phyloP scores from a whole-genome alignment of 1,284 basidiomycete genomes.

The Ceratobasidium papillatum region DNA sequence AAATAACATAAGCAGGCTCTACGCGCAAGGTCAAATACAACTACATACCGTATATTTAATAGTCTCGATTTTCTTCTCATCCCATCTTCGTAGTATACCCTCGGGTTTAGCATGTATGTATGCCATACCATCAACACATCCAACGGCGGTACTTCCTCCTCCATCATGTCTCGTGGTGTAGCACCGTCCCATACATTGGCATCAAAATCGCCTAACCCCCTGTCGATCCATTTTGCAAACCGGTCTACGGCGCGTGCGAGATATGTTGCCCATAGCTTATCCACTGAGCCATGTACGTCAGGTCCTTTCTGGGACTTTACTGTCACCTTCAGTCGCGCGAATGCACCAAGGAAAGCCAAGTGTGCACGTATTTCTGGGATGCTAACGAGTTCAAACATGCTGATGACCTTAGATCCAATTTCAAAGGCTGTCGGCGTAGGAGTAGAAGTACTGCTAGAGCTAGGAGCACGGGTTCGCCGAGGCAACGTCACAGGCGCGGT shows the following conservation, averaged over 20 bases:
- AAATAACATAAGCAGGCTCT: background rate
- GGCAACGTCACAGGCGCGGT: background rate
- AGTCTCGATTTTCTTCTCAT: conserved; percentile 28
- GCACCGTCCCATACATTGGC: too few species aligned
- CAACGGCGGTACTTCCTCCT: conserved; percentile 54
- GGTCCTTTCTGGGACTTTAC: conserved; percentile 42
- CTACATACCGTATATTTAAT: conserved; percentile 28
- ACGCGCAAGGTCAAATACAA: background rate
- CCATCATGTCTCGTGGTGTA: conserved; percentile 14
- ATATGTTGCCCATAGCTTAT: conserved; percentile 45
- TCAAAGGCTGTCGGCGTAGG: background rate
- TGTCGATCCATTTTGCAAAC: conserved; percentile 42
- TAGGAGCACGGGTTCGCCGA: conserved; percentile 3
- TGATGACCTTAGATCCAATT: background rate
- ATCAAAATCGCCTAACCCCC: background rate
- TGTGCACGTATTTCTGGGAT: conserved; percentile 44
- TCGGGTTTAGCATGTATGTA: conserved; percentile 56
- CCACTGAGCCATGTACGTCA: conserved; percentile 29
- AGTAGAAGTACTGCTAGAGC: background rate
- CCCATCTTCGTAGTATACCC: conserved; percentile 45
- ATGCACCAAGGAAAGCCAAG: conserved; percentile 45
- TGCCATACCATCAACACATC: conserved; percentile 65
- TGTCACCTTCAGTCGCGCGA: conserved; percentile 39
- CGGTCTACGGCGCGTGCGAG: conserved; percentile 45
- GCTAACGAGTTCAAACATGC: conserved; percentile 37